phyloP scores from a whole-genome alignment of 495 filamentous ascomycete genomes.

The Letharia lupina region DNA sequence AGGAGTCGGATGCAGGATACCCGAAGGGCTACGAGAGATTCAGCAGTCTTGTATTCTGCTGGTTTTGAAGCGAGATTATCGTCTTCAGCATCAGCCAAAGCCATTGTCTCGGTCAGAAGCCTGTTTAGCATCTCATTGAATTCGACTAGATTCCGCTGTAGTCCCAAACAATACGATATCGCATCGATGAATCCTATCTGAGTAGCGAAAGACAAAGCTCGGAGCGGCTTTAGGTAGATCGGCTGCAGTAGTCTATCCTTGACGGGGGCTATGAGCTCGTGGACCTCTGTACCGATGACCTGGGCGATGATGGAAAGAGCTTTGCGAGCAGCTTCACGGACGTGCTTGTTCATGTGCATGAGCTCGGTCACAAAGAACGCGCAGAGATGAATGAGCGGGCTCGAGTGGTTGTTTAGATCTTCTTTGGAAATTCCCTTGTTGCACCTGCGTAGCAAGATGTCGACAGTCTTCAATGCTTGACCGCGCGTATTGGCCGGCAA shows the following conservation, averaged over 20 bases:
- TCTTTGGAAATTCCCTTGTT: slow-evolving; percentile 65
- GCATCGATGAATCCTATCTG: slow-evolving; percentile 98
- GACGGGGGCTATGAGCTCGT: slow-evolving; percentile 77
- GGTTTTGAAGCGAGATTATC: slow-evolving; percentile 78
- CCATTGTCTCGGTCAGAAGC: slow-evolving; percentile 83
- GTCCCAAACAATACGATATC: slow-evolving; percentile 81
- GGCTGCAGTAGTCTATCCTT: slow-evolving; percentile 77
- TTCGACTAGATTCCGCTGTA: slow-evolving; percentile 75
- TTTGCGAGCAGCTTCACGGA: slow-evolving; percentile 73
- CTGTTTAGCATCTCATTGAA: slow-evolving; percentile 88
- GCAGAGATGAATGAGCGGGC: slow-evolving; percentile 63
- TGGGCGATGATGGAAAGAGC: slow-evolving; percentile 74
- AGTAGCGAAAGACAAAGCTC: slow-evolving; percentile 80
- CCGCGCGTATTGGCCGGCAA: slow-evolving; percentile 77
- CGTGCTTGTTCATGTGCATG: slow-evolving; percentile 88
- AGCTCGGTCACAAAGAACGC: slow-evolving; percentile 78
- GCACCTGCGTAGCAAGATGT: slow-evolving; percentile 66
- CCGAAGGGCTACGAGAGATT: slow-evolving; percentile 82
- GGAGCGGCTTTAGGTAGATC: slow-evolving; percentile 89
- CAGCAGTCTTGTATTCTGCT: slow-evolving; percentile 79
- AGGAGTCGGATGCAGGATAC: slow-evolving; percentile 90
- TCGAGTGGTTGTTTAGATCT: slow-evolving; percentile 48
- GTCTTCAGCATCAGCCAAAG: slow-evolving; percentile 86
- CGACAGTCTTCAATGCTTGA: slow-evolving; percentile 71
- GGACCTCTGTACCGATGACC: slow-evolving; percentile 64